These are phyloP conservation scores for Astrothelium subdiscretum DNA, from an alignment of 495 filamentous ascomycete genomes.

Conservation along the genomic window DNA sequence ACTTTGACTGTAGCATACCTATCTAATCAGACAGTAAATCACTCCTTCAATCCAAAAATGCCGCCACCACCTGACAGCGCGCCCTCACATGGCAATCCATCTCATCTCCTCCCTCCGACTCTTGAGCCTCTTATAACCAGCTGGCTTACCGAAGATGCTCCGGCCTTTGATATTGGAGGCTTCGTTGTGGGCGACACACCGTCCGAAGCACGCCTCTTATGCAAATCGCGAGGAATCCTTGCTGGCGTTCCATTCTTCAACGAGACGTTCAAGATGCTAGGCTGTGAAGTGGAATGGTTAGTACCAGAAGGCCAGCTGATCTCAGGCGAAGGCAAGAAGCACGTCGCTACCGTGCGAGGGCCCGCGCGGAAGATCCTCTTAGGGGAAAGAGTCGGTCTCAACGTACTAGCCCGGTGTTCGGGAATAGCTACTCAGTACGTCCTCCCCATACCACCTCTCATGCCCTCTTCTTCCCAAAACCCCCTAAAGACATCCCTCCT, in stretches of 20 bases:
- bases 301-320: conserved; percentile 53
- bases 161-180: conserved; percentile 91
- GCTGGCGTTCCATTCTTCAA: conserved; percentile 93
- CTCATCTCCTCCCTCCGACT: conserved; percentile 70
- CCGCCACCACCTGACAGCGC: conserved; percentile 28
- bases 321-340: conserved; percentile 24
- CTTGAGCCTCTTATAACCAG: conserved; percentile 69
- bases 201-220: conserved; percentile 70
- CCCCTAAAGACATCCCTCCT: conserved; percentile 34
- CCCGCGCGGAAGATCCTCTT: conserved; percentile 78
- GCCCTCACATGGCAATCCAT: conserved; percentile 57
- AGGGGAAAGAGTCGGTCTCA: conserved; percentile 86
- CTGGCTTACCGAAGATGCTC: conserved; percentile 93
- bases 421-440: conserved; percentile 67
- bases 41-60: neutral
- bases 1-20: too few species aligned
- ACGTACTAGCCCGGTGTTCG: conserved; percentile 82
- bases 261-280: conserved; percentile 82
- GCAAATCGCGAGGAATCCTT: conserved; percentile 79
- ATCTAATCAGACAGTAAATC: neutral
- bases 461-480: neutral
- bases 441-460: neutral
- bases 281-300: conserved; percentile 88
- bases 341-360: conserved; percentile 72
- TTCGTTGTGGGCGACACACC: conserved; percentile 81